Evolutionary conservation across 768 basidiomycete species (phyloP), one percentile per base, ranked within the genome.

Genomic region (Boletus reticuloceps): DNA sequence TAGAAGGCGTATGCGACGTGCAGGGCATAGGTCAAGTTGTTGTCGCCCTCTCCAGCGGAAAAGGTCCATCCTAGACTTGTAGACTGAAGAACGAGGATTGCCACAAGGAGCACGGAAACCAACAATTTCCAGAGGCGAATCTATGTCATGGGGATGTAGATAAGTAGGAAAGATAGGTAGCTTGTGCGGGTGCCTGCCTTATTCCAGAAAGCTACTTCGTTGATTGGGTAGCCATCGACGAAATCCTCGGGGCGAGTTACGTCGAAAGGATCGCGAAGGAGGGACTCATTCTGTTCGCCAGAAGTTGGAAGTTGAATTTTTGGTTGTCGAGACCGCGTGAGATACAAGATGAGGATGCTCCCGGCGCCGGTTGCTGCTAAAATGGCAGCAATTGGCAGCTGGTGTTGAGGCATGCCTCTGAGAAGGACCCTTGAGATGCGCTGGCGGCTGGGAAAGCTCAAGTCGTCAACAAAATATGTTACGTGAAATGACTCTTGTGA

Each of bases 191-290:
- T 44, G 70, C 79, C 43, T 60, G 81, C 85, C 69, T 74, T 72
- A n/a, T 63, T 60, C 85, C 84, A 86, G 68, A 91, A 91, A 4
- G 54, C 70, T 5, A 74, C 75, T 49, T 80, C 85, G 22, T 88
- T 70, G 39, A 89, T 74, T 9, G 89, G 85, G 50, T 79, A 79
- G 5, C 88, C 88, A 57, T 89, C 85, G 13, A 84, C 55, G 36
- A 81, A 59, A 60, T 93, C 91, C 65, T 87, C 85, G 10, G 84
- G 81, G n/a, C 66, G 82, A 19, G 83, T 80, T n/a, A 93, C 84
- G 65, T 84, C 81, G 64, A 88, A 89, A 12, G 86, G 83, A 62
- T 89, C 88, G 16, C 13, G 66, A 41, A 63, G 47, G 2, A 70
- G 56, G 1, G 69, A 38, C 49, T 72, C 67, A 14, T 50, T 48